A percentile compares a stretch with the other conserved stretches of the same genome.
Evolutionary conservation across 2,329 filamentous ascomycete species (phyloP).

Genomic region (Exophiala sideris): DNA sequence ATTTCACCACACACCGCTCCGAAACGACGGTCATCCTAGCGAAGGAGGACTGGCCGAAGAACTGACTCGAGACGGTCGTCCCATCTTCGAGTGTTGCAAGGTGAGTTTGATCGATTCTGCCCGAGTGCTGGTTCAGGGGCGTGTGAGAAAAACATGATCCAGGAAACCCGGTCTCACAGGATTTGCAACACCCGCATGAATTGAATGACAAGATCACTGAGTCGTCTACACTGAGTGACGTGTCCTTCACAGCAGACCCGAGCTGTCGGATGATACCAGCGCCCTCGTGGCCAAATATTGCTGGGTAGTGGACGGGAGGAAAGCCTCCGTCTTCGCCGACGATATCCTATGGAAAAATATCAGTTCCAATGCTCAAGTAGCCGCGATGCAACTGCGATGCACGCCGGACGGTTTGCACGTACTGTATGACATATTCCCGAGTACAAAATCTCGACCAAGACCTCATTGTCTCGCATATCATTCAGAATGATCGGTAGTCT

Average conservation of each 20-base stretch:
- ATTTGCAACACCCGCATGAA: conserved; percentile 43
- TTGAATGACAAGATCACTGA: conserved; percentile 49
- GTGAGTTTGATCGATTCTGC: background rate
- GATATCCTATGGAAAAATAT: too few relatives aligned
- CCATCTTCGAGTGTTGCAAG: background rate
- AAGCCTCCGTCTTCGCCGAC: too few relatives aligned
- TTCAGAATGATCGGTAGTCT: conserved; percentile 56
- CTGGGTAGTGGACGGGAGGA: conserved; percentile 39
- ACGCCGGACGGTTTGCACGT: conserved; percentile 17
- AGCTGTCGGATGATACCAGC: conserved; percentile 48
- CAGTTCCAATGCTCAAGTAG: too few relatives aligned
- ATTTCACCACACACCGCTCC: conserved; percentile 23
- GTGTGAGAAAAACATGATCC: conserved; percentile 5
- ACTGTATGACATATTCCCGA: conserved; percentile 85
- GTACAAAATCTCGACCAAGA: conserved; percentile 84
- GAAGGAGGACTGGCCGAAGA: conserved; percentile 32
- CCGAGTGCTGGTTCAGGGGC: background rate
- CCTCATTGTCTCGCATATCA: conserved; percentile 82
- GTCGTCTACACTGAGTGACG: conserved; percentile 42
- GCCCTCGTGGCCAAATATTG: conserved; percentile 52
- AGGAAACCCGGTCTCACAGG: conserved; percentile 7
- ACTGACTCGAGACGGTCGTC: conserved; percentile 11
- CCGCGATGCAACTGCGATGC: too few relatives aligned
- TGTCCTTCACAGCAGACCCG: conserved; percentile 37
- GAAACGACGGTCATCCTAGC: conserved; percentile 24